A percentile compares a stretch with the other conserved stretches of the same genome.
Conservation (phyloP, 129 eudicot genomes). For the Calendula officinalis region DNA sequence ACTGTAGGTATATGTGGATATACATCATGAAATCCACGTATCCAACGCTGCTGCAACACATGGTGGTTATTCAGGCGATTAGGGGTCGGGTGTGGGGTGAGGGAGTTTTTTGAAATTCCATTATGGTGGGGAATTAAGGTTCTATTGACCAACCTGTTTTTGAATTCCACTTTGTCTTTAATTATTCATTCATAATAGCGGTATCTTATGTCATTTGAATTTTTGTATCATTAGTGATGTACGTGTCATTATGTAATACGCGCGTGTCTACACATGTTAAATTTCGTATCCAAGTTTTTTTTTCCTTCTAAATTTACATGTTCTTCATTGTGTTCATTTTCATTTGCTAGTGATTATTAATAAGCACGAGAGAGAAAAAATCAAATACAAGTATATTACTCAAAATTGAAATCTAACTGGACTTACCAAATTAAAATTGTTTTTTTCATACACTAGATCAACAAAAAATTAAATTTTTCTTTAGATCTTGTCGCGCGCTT, state of each 20-base stretch:
- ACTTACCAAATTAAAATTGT: too few relatives aligned
- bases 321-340: not conserved
- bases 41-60: too few relatives aligned
- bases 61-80: too few relatives aligned
- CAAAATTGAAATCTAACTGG: too few relatives aligned
- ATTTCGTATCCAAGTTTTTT: not conserved
- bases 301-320: not conserved
- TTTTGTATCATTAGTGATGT: not conserved
- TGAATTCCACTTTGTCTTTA: not conserved
- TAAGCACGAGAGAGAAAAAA: too few relatives aligned
- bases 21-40: too few relatives aligned
- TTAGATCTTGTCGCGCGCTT: too few relatives aligned
- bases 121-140: slow-evolving; percentile 1
- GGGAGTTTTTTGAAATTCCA: not conserved
- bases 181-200: not conserved
- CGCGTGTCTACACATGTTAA: not conserved
- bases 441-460: too few relatives aligned
- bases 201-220: not conserved
- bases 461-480: too few relatives aligned
- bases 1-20: too few relatives aligned
- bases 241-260: not conserved
- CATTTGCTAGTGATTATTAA: too few relatives aligned
- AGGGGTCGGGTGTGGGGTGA: not conserved
- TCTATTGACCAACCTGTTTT: not conserved
- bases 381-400: too few relatives aligned